Evolutionary conservation across 2,329 filamentous ascomycete genomes (phyloP).

Genomic region (Ophiognomonia clavigignenti-juglandacearum): DNA sequence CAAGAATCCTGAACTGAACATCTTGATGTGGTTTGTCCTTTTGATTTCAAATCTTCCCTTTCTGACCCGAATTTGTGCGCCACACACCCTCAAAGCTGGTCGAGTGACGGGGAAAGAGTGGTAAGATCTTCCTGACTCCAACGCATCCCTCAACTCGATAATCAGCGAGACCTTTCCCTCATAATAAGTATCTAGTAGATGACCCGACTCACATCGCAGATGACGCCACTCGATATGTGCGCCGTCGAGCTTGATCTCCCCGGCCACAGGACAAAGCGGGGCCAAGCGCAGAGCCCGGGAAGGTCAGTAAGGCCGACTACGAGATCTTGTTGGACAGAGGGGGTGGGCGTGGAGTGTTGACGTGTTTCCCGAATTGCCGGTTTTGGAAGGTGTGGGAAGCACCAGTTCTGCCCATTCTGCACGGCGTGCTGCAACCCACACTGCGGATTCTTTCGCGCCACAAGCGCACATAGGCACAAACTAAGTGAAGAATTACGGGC

Average conservation of each 20-base stretch:
- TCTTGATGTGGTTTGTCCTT: not conserved
- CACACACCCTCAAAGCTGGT: not conserved
- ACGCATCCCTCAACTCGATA: not conserved
- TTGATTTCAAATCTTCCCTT: not conserved
- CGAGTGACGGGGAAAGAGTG: not conserved
- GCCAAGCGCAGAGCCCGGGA: not conserved
- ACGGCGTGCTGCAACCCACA: not conserved
- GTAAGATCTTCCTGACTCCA: not conserved
- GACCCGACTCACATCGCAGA: not conserved
- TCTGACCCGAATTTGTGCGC: not conserved
- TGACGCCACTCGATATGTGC: not conserved
- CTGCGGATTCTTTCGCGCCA: not conserved
- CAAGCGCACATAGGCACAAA: not conserved
- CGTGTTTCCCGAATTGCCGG: slow-evolving; percentile 10
- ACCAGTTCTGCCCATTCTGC: too few species aligned
- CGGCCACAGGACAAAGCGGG: slow-evolving; percentile 7
- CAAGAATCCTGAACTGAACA: slow-evolving; percentile 5
- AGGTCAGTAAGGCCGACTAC: slow-evolving; percentile 1
- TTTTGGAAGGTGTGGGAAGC: slow-evolving; percentile 7
- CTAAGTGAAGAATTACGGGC: too few species aligned
- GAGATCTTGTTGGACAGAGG: not conserved
- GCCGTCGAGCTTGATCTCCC: not conserved
- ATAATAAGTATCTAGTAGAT: slow-evolving; percentile 1
- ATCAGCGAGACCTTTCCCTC: not conserved
- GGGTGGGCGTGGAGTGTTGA: slow-evolving; percentile 3